Percentiles rank a stretch among this genome's conserved stretches.
Conservation (phyloP, 2,329 filamentous ascomycete species). For the Diaporthe capsici region DNA sequence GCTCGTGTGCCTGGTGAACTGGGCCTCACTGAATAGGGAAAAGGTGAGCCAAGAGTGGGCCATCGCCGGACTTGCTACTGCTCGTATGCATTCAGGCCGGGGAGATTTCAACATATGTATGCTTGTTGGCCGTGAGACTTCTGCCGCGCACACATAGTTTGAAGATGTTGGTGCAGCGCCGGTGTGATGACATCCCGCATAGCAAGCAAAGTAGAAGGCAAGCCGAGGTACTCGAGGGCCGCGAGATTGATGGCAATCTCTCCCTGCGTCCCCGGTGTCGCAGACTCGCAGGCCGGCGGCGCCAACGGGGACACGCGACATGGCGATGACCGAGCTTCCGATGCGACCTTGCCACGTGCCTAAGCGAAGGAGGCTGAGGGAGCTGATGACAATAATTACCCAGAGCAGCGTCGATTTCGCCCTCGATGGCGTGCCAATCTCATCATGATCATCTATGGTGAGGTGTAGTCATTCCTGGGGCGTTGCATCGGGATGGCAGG, state of each 20-base stretch:
- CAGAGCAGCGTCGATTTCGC: not conserved
- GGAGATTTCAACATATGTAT: not conserved
- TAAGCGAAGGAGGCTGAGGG: slow-evolving; percentile 40
- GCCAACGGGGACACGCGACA: slow-evolving; percentile 22
- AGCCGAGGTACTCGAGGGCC: not conserved
- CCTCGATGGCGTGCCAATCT: slow-evolving; percentile 13
- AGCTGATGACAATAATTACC: slow-evolving; percentile 17
- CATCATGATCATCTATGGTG: not conserved
- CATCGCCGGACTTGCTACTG: not conserved
- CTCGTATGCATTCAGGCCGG: not conserved
- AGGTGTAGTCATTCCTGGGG: not conserved
- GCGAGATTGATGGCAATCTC: slow-evolving; percentile 28
- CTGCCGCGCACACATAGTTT: not conserved
- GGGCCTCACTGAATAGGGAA: slow-evolving; percentile 1
- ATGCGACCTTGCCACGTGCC: slow-evolving; percentile 41
- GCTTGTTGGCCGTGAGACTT: slow-evolving; percentile 1
- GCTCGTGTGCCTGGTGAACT: not conserved
- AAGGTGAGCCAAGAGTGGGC: slow-evolving; percentile 13
- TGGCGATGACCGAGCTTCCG: slow-evolving; percentile 37
- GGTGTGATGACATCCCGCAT: not conserved
- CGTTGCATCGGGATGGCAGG: slow-evolving; percentile 4
- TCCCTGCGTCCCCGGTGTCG: slow-evolving; percentile 5
- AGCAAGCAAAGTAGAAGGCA: not conserved
- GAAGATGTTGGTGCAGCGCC: not conserved
- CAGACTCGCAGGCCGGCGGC: slow-evolving; percentile 2